Conservation (phyloP, 2,329 filamentous ascomycete species). For the Chrysoporthe puriensis region DNA sequence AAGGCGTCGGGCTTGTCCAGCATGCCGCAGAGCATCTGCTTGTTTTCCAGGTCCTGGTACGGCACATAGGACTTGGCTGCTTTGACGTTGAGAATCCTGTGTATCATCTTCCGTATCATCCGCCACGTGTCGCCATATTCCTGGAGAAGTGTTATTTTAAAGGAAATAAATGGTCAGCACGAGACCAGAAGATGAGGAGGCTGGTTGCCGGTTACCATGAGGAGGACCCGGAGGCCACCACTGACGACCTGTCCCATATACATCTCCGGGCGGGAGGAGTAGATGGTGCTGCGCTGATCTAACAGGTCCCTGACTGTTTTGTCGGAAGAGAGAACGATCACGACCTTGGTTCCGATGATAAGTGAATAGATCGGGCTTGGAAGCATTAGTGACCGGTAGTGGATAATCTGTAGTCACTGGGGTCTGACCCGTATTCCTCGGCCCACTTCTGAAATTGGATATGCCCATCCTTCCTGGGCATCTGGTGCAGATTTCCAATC, state of each 20-base stretch:
- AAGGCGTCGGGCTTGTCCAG: constrained; percentile 48
- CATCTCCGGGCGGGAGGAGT: constrained; percentile 47
- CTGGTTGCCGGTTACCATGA: constrained; percentile 11
- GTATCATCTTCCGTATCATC: constrained; percentile 43
- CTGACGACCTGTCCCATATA: constrained; percentile 10
- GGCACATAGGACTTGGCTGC: constrained; percentile 53
- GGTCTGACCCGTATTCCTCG: constrained; percentile 44
- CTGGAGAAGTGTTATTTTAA: constrained; percentile 23
- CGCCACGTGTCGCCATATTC: constrained; percentile 42
- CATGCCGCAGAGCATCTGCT: constrained; percentile 55
- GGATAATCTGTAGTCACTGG: neutral
- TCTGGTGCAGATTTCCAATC: constrained; percentile 55
- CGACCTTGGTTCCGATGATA: constrained; percentile 50
- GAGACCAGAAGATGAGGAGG: too few species aligned
- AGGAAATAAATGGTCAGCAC: neutral
- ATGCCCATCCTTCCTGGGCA: constrained; percentile 47
- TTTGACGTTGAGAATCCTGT: constrained; percentile 51
- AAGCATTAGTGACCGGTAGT: constrained; percentile 27
- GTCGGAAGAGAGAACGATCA: constrained; percentile 52
- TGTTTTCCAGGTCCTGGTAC: constrained; percentile 60
- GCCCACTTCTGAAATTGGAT: constrained; percentile 57
- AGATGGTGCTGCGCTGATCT: constrained; percentile 53
- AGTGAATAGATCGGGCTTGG: constrained; percentile 48
- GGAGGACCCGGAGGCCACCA: constrained; percentile 7
- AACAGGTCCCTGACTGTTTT: constrained; percentile 54